phyloP scores from a whole-genome alignment of 805 yeast genomes.

The Hanseniaspora lachancei region DNA sequence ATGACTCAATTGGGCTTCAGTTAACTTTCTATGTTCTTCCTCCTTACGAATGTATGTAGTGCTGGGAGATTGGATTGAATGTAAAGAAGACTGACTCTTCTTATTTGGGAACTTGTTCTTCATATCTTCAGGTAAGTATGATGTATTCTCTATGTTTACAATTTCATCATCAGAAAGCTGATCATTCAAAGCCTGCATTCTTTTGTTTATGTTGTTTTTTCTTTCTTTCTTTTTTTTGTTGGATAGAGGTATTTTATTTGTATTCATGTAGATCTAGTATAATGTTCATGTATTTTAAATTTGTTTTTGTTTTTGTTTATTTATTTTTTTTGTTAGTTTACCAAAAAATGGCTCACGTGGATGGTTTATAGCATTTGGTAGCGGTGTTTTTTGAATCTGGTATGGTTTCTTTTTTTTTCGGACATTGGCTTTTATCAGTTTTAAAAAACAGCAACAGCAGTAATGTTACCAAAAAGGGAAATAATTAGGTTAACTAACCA shows the following conservation, averaged over 20 bases:
- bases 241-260: background rate
- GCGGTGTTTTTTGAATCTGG: background rate
- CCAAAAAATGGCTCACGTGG: background rate
- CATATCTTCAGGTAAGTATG: background rate
- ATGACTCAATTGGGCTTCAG: background rate
- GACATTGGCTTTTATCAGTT: background rate
- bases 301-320: no score
- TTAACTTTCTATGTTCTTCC: slow-evolving; percentile 8
- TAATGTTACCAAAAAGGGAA: background rate
- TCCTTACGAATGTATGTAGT: slow-evolving; percentile 5
- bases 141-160: background rate
- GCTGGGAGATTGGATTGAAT: slow-evolving; percentile 8
- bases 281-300: no score
- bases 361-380: background rate
- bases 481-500: background rate
- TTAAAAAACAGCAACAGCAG: background rate
- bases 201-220: background rate
- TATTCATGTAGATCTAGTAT: no score
- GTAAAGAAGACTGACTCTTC: slow-evolving; percentile 7
- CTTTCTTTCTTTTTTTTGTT: no score
- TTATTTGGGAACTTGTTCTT: background rate
- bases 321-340: background rate
- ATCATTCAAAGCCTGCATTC: background rate
- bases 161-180: slow-evolving; percentile 1
- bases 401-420: background rate